Evolutionary conservation across 2,329 filamentous ascomycete species (phyloP).

Genomic region (Akanthomyces lecanii): DNA sequence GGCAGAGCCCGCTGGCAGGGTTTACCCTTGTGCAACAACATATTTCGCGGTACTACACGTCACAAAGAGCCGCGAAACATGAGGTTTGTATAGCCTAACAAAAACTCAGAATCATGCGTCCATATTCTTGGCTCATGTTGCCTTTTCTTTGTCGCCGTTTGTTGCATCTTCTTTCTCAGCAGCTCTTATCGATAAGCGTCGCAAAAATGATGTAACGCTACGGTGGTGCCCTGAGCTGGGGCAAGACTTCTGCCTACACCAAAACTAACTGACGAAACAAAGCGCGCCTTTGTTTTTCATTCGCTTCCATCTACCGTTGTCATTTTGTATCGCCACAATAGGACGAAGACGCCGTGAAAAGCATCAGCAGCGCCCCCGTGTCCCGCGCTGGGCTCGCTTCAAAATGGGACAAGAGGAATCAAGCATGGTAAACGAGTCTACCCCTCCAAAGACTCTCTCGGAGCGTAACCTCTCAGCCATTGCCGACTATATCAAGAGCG

Average conservation of each 20-base stretch:
- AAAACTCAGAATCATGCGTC: no score
- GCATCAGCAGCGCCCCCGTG: slow-evolving; percentile 31
- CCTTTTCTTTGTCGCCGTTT: not conserved
- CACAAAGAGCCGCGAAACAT: no score
- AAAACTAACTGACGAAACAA: not conserved
- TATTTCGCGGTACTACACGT: no score
- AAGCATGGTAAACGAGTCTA: slow-evolving; percentile 56
- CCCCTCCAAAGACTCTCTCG: slow-evolving; percentile 59
- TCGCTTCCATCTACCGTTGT: not conserved
- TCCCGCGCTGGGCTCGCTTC: slow-evolving; percentile 31
- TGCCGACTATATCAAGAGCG: slow-evolving; percentile 74
- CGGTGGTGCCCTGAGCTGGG: not conserved
- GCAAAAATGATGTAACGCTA: slow-evolving; percentile 5
- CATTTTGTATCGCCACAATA: slow-evolving; percentile 31
- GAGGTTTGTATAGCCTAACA: no score
- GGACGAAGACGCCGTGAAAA: slow-evolving; percentile 35
- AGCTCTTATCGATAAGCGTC: slow-evolving; percentile 11
- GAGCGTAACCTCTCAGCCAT: slow-evolving; percentile 68
- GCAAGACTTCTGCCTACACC: not conserved
- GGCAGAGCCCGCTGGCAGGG: no score
- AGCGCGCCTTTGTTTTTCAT: not conserved
- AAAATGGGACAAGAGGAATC: slow-evolving; percentile 89
- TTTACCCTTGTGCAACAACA: no score
- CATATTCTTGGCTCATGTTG: no score
- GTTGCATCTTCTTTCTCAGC: not conserved